phyloP scores from a whole-genome alignment of 257 asterid genomes.

The Nicotiana otophora region DNA sequence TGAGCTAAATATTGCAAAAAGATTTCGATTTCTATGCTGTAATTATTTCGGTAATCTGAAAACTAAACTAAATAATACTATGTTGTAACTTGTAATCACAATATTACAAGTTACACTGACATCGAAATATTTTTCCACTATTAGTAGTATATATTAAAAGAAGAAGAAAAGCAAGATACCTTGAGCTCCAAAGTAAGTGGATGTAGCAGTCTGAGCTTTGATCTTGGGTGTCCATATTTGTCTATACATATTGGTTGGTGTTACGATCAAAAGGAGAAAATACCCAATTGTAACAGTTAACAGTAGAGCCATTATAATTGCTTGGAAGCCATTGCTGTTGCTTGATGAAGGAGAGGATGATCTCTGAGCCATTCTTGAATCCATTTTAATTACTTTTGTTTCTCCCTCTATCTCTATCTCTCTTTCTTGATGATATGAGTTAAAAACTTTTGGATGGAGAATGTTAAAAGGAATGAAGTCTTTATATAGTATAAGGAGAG shows the following conservation, averaged over 20 bases:
- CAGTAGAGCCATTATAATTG: constrained; percentile 33
- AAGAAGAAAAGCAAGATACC: constrained; percentile 22
- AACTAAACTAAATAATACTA: not conserved
- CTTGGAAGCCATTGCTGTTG: constrained; percentile 21
- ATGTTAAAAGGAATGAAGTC: constrained; percentile 12
- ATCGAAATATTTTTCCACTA: too few species aligned
- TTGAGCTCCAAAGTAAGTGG: constrained; percentile 83
- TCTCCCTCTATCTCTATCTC: not conserved
- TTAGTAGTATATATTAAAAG: too few species aligned
- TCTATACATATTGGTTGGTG: constrained; percentile 43
- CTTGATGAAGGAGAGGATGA: constrained; percentile 4
- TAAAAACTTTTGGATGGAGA: not conserved
- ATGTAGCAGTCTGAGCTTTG: constrained; percentile 22
- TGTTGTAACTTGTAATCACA: not conserved
- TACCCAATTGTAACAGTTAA: constrained; percentile 40
- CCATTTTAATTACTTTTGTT: not conserved
- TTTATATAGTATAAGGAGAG: constrained; percentile 18
- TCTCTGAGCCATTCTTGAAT: constrained; percentile 1
- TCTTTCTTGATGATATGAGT: not conserved
- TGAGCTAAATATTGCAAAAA: not conserved
- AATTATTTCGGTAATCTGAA: not conserved
- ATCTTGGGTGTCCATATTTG: constrained; percentile 47
- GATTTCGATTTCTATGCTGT: not conserved
- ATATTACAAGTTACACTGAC: too few species aligned
- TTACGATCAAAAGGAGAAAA: constrained; percentile 51